Evolutionary conservation across 2,329 filamentous ascomycete species (phyloP).

Genomic region (Epichloe elymi): DNA sequence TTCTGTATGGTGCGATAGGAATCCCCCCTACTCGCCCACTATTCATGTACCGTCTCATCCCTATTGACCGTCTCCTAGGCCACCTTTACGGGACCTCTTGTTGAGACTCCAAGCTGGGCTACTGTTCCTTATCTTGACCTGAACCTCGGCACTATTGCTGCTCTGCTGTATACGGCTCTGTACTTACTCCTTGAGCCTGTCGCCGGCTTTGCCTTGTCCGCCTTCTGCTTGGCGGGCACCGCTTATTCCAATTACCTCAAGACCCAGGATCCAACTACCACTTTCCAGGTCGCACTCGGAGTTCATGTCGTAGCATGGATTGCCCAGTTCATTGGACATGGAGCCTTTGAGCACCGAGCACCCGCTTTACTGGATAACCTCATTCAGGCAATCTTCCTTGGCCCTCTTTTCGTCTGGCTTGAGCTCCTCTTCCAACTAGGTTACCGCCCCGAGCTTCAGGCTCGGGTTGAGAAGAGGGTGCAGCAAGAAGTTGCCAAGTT

Average conservation of each 20-base stretch:
- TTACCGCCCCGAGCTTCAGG: constrained; percentile 78
- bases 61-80: constrained; percentile 27
- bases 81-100: constrained; percentile 48
- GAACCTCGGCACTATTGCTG: constrained; percentile 51
- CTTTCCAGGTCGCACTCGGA: constrained; percentile 45
- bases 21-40: background rate
- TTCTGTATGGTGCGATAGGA: constrained; percentile 53
- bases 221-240: constrained; percentile 62
- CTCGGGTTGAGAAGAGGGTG: constrained; percentile 64
- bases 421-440: constrained; percentile 83
- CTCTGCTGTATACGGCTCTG: constrained; percentile 58
- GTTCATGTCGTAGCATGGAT: constrained; percentile 71
- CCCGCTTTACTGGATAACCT: constrained; percentile 86
- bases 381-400: constrained; percentile 80
- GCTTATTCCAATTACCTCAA: constrained; percentile 66
- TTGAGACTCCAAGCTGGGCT: constrained; percentile 52
- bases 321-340: constrained; percentile 83
- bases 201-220: constrained; percentile 64
- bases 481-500: constrained; percentile 66
- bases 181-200: constrained; percentile 93
- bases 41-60: background rate
- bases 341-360: constrained; percentile 73
- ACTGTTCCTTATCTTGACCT: constrained; percentile 54
- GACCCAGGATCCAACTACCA: constrained; percentile 35
- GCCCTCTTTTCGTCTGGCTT: constrained; percentile 95